These are phyloP conservation scores for Neospermospora avenae DNA, from an alignment of 2,329 filamentous ascomycete species.

Conservation along the genomic window DNA sequence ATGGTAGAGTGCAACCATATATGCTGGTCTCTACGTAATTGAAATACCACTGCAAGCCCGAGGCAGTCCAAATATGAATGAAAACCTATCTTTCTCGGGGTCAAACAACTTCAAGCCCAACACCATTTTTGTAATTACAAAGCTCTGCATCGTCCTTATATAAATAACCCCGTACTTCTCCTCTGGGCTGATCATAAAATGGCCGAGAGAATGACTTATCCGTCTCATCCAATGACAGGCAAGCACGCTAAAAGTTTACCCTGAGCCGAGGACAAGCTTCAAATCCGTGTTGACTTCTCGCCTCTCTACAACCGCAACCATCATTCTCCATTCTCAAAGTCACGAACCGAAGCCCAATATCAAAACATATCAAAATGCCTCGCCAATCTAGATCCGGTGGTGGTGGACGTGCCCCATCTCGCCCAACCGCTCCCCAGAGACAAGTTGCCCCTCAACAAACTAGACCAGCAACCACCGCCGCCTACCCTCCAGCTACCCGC, in stretches of 20 bases:
- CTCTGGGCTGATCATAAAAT: neutral
- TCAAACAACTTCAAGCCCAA: neutral
- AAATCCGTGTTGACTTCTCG: conserved; percentile 2
- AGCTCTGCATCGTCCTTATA: too few species aligned
- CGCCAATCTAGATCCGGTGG: conserved; percentile 68
- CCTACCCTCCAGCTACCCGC: conserved; percentile 48
- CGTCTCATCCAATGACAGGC: conserved; percentile 22
- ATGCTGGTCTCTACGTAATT: too few species aligned
- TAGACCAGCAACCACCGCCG: conserved; percentile 66
- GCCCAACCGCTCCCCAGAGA: conserved; percentile 61
- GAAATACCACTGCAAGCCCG: too few species aligned
- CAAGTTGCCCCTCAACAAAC: conserved; percentile 58
- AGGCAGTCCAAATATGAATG: too few species aligned
- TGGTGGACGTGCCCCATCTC: conserved; percentile 54
- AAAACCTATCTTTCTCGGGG: neutral
- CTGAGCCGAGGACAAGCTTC: conserved; percentile 13
- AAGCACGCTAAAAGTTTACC: conserved; percentile 10
- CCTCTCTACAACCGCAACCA: conserved; percentile 4
- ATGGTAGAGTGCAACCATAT: too few species aligned
- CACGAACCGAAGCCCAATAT: neutral
- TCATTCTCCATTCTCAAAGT: neutral
- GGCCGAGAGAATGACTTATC: conserved; percentile 6
- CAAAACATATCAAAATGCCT: conserved; percentile 59
- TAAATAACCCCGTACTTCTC: neutral
- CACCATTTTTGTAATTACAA: too few species aligned